Evolutionary conservation across 2,329 filamentous ascomycete genomes (phyloP).

Genomic region (Basipetospora chlamydospora): DNA sequence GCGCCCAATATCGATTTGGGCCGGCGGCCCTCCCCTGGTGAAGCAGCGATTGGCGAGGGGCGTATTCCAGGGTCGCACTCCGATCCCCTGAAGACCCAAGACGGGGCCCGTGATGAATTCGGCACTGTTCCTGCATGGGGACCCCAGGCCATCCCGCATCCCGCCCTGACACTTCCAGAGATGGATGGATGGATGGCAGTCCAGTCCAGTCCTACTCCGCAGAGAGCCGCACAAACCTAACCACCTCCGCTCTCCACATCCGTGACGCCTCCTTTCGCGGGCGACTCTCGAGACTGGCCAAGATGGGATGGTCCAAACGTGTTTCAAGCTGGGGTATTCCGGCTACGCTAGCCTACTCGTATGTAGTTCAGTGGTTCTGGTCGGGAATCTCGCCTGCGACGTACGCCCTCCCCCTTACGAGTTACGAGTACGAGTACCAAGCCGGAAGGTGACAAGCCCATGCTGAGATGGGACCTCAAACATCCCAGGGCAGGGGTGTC

Average conservation of each 20-base stretch:
- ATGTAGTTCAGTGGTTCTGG: too few species aligned
- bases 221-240: not conserved
- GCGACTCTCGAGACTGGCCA: not conserved
- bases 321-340: constrained; percentile 3
- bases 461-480: constrained; percentile 3
- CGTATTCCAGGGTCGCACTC: too few species aligned
- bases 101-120: too few species aligned
- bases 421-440: constrained; percentile 6
- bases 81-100: too few species aligned
- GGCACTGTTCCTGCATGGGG: too few species aligned
- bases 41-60: too few species aligned
- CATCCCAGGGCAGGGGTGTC: constrained; percentile 5
- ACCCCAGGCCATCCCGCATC: too few species aligned
- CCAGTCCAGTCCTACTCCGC: too few species aligned
- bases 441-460: constrained; percentile 1
- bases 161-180: too few species aligned
- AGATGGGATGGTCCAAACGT: constrained; percentile 7
- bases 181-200: not conserved
- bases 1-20: too few species aligned
- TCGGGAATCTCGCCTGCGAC: not conserved
- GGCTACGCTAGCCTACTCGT: not conserved
- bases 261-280: not conserved
- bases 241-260: not conserved
- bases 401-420: not conserved
- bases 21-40: too few species aligned